phyloP scores from a whole-genome alignment of 1,284 basidiomycete species.

The Abortiporus biennis region DNA sequence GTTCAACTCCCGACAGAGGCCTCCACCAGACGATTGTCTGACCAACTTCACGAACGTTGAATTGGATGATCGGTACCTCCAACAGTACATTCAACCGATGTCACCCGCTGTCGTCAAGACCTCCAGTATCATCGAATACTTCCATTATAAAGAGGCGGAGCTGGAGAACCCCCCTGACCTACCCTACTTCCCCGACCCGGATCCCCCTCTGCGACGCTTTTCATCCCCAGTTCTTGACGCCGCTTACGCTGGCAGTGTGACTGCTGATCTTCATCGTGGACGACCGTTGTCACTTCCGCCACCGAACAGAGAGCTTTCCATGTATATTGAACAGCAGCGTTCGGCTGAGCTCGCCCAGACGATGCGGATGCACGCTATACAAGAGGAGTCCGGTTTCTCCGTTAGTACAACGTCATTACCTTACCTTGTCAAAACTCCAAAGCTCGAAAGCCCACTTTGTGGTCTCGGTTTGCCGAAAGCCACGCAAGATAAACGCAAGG shows the following conservation, averaged over 20 bases:
- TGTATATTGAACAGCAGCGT: constrained; percentile 11
- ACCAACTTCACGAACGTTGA: too few relatives aligned
- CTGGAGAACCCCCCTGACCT: too few relatives aligned
- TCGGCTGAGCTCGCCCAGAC: constrained; percentile 14
- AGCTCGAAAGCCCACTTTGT: constrained; percentile 2
- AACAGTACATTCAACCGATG: too few relatives aligned
- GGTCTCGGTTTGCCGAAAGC: constrained; percentile 13
- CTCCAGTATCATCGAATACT: too few relatives aligned
- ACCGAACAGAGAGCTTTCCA: constrained; percentile 6
- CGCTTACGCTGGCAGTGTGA: neutral
- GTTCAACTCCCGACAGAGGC: too few relatives aligned
- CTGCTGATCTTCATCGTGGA: constrained; percentile 1
- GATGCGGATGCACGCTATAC: constrained; percentile 12
- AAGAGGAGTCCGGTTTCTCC: constrained; percentile 4
- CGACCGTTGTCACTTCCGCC: constrained; percentile 7
- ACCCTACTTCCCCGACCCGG: too few relatives aligned
- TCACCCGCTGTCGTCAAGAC: too few relatives aligned
- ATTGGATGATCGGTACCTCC: too few relatives aligned
- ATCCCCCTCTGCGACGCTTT: neutral
- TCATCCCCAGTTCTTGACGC: constrained; percentile 4
- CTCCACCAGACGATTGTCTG: too few relatives aligned
- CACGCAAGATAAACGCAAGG: too few relatives aligned
- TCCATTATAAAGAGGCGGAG: too few relatives aligned
- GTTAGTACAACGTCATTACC: constrained; percentile 4
- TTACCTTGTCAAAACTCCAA: neutral